Evolutionary conservation across 164 flowering plant genomes (phyloP).

Genomic region (Chimonanthus salicifolius): DNA sequence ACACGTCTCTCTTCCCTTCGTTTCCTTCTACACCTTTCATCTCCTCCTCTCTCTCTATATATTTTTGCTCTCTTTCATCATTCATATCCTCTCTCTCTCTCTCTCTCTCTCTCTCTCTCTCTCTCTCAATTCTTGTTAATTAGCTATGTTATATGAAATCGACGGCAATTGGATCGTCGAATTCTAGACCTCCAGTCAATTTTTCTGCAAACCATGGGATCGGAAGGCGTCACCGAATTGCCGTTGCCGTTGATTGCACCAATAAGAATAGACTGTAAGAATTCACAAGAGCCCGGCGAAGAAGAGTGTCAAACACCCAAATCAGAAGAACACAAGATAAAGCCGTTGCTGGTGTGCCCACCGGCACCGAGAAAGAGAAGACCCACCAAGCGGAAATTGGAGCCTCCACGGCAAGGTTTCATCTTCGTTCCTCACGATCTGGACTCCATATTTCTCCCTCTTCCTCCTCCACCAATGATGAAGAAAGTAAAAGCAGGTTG

Average conservation of each 20-base stretch:
- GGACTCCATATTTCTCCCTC: background rate
- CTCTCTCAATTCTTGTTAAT: background rate
- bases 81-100: background rate
- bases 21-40: background rate
- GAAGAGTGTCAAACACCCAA: slow-evolving; percentile 6
- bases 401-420: slow-evolving; percentile 1
- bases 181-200: background rate
- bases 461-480: background rate
- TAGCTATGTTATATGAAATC: background rate
- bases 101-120: background rate
- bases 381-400: background rate
- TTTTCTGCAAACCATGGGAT: background rate
- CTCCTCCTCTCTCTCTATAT: background rate
- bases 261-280: background rate
- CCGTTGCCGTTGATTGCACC: background rate
- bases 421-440: background rate
- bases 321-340: slow-evolving; percentile 3
- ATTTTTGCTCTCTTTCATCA: background rate
- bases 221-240: background rate
- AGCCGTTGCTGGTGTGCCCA: slow-evolving; percentile 1
- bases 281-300: background rate
- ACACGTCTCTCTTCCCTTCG: background rate
- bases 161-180: background rate
- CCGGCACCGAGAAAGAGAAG: slow-evolving; percentile 1
- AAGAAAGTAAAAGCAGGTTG: slow-evolving; percentile 2